Evolutionary conservation across 1,139 yeast species (phyloP).

Genomic region (Arxiozyma slooffiae): DNA sequence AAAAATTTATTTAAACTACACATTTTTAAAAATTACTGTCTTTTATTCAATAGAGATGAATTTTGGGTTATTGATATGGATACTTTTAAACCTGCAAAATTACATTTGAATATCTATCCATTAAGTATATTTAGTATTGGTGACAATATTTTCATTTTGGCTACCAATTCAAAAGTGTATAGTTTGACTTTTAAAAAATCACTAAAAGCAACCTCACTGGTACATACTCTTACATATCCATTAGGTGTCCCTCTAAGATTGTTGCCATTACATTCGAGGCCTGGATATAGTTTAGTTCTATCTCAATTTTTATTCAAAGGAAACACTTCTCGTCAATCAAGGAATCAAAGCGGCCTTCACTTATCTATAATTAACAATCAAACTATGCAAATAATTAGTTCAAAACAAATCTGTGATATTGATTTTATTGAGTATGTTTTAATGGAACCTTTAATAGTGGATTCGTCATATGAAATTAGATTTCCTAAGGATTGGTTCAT

Average conservation of each 20-base stretch:
- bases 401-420: not conserved
- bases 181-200: not conserved
- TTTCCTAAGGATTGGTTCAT: not conserved
- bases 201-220: not conserved
- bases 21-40: not conserved
- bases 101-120: not conserved
- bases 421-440: not conserved
- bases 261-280: not conserved
- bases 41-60: constrained; percentile 1
- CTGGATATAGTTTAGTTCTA: not conserved
- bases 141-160: not conserved
- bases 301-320: not conserved
- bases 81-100: not conserved
- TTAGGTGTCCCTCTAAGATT: not conserved
- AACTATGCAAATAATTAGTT: not conserved
- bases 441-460: not conserved
- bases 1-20: not conserved
- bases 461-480: not conserved
- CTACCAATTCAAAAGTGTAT: not conserved
- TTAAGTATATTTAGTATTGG: not conserved
- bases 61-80: not conserved
- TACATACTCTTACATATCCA: not conserved
- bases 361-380: not conserved
- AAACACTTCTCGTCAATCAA: not conserved
- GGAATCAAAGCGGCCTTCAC: not conserved